Evolutionary conservation across 2,329 filamentous ascomycete genomes (phyloP).

Genomic region (Huntiella omanensis): DNA sequence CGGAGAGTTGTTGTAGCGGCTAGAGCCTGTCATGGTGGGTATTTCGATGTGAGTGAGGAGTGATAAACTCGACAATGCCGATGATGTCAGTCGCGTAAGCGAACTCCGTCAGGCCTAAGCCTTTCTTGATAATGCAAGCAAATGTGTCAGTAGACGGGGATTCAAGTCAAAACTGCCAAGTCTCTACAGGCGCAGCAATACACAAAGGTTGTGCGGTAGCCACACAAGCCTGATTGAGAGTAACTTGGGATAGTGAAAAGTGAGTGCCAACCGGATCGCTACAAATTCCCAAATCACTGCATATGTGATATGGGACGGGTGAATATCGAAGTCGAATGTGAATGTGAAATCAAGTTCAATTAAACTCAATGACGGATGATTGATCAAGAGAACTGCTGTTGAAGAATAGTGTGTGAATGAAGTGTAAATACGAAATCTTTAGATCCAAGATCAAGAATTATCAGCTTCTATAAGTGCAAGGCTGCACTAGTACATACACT

Average conservation of each 20-base stretch:
- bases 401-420: no score
- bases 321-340: no score
- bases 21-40: conserved; percentile 12
- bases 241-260: conserved; percentile 5
- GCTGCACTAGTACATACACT: no score
- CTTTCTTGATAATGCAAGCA: conserved; percentile 3
- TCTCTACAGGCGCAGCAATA: neutral
- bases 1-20: neutral
- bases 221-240: neutral
- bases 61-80: neutral
- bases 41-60: neutral
- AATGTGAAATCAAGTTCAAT: no score
- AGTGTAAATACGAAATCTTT: no score
- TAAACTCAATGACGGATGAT: no score
- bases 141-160: conserved; percentile 9
- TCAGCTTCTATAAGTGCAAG: no score
- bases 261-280: conserved; percentile 11
- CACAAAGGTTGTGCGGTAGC: no score
- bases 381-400: no score
- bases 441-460: no score
- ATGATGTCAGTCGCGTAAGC: neutral
- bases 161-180: conserved; percentile 3
- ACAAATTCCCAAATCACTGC: neutral
- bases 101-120: neutral
- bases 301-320: no score